Evolutionary conservation across 2,329 filamentous ascomycete species (phyloP).

Genomic region (Aspergillus tubingensis): DNA sequence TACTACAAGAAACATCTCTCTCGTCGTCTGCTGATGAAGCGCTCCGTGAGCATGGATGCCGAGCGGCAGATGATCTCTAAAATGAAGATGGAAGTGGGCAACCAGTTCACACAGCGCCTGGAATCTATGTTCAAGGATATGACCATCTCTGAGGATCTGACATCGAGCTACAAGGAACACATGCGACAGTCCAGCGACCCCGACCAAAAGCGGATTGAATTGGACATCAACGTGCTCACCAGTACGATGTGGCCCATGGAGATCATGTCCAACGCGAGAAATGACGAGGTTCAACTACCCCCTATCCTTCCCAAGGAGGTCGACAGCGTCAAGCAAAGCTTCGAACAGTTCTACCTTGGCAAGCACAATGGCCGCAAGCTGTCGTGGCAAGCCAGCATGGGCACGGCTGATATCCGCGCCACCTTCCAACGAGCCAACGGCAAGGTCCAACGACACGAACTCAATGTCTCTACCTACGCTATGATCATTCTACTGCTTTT

Average conservation of each 20-base stretch:
- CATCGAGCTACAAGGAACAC: slow-evolving; percentile 72
- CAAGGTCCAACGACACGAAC: slow-evolving; percentile 77
- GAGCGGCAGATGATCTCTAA: slow-evolving; percentile 94
- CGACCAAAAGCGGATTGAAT: slow-evolving; percentile 68
- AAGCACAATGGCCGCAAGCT: slow-evolving; percentile 86
- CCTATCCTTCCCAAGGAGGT: slow-evolving; percentile 77
- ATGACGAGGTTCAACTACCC: slow-evolving; percentile 46
- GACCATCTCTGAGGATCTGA: slow-evolving; percentile 81
- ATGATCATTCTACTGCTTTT: slow-evolving; percentile 90
- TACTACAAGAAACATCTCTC: slow-evolving; percentile 99
- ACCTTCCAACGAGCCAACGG: slow-evolving; percentile 71
- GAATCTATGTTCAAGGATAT: slow-evolving; percentile 99
- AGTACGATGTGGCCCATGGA: slow-evolving; percentile 95
- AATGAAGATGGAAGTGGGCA: slow-evolving; percentile 96
- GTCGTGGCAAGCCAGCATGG: slow-evolving; percentile 76
- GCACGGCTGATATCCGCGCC: slow-evolving; percentile 83
- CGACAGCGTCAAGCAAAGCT: slow-evolving; percentile 74
- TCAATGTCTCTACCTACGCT: slow-evolving; percentile 88
- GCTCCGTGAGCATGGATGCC: slow-evolving; percentile 85
- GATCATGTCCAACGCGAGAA: slow-evolving; percentile 67
- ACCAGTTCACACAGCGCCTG: slow-evolving; percentile 87
- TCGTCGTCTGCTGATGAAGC: slow-evolving; percentile 80
- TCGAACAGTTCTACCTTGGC: slow-evolving; percentile 83
- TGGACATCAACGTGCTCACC: slow-evolving; percentile 82
- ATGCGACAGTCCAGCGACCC: slow-evolving; percentile 60